A percentile compares a stretch with the other conserved stretches of the same genome.
These are phyloP conservation scores for Pyrus betulifolia DNA, from an alignment of 306 rosid species.

Conservation along the genomic window DNA sequence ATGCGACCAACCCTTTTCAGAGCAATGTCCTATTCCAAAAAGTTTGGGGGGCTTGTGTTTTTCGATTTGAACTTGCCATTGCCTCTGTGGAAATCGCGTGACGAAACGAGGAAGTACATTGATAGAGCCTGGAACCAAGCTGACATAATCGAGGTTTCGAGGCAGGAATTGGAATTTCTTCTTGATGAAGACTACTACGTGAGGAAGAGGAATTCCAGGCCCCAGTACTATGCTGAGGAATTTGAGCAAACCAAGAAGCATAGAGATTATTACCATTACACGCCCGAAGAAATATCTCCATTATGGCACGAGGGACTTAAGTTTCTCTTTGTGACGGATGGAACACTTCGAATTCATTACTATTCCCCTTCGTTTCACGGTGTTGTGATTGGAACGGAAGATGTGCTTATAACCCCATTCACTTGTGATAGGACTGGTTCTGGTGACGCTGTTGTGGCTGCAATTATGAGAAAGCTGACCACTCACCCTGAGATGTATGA, in stretches of 20 bases:
- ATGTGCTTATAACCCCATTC: constrained; percentile 85
- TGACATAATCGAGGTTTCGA: constrained; percentile 68
- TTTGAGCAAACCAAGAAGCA: constrained; percentile 66
- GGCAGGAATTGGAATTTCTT: constrained; percentile 81
- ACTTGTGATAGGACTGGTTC: constrained; percentile 97
- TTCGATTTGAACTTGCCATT: constrained; percentile 72
- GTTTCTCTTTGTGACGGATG: constrained; percentile 69
- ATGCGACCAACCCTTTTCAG: constrained; percentile 34
- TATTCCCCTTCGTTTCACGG: constrained; percentile 74
- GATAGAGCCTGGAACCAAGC: constrained; percentile 76
- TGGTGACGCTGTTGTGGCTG: constrained; percentile 94
- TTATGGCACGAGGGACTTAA: constrained; percentile 76
- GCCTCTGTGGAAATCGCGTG: constrained; percentile 73
- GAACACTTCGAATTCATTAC: constrained; percentile 75
- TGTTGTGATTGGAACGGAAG: constrained; percentile 79
- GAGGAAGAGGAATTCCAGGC: constrained; percentile 60
- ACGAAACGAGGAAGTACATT: constrained; percentile 57
- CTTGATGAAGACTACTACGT: constrained; percentile 67
- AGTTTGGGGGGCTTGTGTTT: constrained; percentile 48
- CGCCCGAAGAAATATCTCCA: constrained; percentile 62
- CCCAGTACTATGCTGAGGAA: constrained; percentile 69
- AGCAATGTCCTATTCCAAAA: constrained; percentile 38
- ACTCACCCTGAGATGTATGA: constrained; percentile 73
- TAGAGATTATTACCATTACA: constrained; percentile 72
- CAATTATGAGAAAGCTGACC: constrained; percentile 72